These are phyloP conservation scores for Stachybotrys echinatus DNA, from an alignment of 2,329 filamentous ascomycete genomes.

Conservation along the genomic window DNA sequence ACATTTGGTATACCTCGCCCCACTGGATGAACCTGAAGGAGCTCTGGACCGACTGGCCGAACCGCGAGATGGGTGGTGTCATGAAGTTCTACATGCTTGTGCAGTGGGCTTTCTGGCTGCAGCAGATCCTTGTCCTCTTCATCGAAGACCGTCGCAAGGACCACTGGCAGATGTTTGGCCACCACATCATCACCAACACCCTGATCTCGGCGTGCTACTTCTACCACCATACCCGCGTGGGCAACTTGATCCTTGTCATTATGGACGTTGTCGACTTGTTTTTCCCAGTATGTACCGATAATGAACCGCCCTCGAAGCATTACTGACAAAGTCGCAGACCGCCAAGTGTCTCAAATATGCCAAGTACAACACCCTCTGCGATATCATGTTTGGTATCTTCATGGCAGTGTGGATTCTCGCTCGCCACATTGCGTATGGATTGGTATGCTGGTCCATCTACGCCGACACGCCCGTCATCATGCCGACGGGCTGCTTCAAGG, in stretches of 20 bases:
- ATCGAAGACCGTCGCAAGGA: slow-evolving; percentile 94
- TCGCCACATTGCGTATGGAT: slow-evolving; percentile 75
- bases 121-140: slow-evolving; percentile 90
- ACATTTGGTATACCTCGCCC: slow-evolving; percentile 70
- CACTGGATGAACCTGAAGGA: slow-evolving; percentile 73
- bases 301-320: background rate
- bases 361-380: slow-evolving; percentile 70
- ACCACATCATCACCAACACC: slow-evolving; percentile 83
- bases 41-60: slow-evolving; percentile 83
- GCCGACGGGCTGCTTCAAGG: slow-evolving; percentile 65
- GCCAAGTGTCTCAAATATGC: slow-evolving; percentile 95
- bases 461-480: slow-evolving; percentile 58
- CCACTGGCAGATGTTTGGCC: slow-evolving; percentile 90
- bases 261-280: slow-evolving; percentile 94
- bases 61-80: slow-evolving; percentile 65
- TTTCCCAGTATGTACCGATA: slow-evolving; percentile 72
- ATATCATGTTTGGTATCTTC: slow-evolving; percentile 79
- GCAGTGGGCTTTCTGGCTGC: slow-evolving; percentile 89
- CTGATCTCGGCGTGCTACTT: slow-evolving; percentile 80
- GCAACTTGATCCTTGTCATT: slow-evolving; percentile 80
- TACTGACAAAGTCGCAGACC: slow-evolving; percentile 41
- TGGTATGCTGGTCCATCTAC: slow-evolving; percentile 79
- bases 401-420: slow-evolving; percentile 78
- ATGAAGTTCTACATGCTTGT: slow-evolving; percentile 88
- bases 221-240: slow-evolving; percentile 82